Base-by-base conservation (phyloP, 257 asterid genomes). In the Oldenlandia corymbosa region DNA sequence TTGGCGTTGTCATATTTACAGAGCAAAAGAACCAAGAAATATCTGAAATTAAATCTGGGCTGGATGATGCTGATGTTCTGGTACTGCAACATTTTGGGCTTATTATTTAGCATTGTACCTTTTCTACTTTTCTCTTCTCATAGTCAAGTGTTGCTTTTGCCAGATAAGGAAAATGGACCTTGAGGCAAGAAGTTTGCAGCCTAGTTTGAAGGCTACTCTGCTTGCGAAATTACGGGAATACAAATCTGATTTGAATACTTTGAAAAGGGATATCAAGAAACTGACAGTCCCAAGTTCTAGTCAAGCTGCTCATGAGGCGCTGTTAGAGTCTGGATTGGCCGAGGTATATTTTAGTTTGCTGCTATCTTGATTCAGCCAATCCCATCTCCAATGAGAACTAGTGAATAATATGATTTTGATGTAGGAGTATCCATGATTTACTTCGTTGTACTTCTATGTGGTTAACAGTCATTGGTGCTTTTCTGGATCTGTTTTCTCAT, bases 191-290 rank as follows among this genome's bases (percentile, higher is more conserved):
- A 91, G 98, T 78, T 77, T 91, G 86, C 94, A 79, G 67, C 91
- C 97, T 1, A 84, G 85, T 74, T 62, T 76, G 70, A 93, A 90
- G 72, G 96, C 94, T 68, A 81, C 83, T 46, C 72, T 89, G 18
- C 99, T 93, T 76, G 96, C 99, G 31, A 93, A 93, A 83, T 80
- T 93, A 34, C 81, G 99, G 76, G 99, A 90, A 77, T 90, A 93
- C 69, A 93, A 93, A 76, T 76, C 96, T 60, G 99, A 93, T 73
- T 79, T 93, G 64, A 93, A 75, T 73, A 90, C 84, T 74, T 73
- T 93, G 88, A 93, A 90, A 82, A 83, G 80, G 79, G 96, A 87
- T 71, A 87, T 85, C 63, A 90, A 90, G 72, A 87, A 85, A 76
- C 71, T 85, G 58, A 68, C 88, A 2, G 58, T 73, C 66, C 81